Percentiles rank a stretch among this genome's conserved stretches.
Conservation (phyloP, 768 basidiomycete genomes). For the Tylopilus sp. region DNA sequence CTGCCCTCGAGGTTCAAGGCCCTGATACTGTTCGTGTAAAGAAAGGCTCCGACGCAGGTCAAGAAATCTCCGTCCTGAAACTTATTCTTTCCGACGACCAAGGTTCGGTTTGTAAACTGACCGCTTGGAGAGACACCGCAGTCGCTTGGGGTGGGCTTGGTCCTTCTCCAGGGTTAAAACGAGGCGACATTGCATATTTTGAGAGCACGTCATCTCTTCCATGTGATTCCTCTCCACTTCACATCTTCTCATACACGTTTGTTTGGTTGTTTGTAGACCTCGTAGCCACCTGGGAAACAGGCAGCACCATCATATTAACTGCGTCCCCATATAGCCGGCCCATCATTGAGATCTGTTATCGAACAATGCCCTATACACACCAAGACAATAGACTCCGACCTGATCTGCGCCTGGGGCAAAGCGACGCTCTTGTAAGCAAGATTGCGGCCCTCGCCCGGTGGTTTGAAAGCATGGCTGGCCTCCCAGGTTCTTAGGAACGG, state of each 20-base stretch:
- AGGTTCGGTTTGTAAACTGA: slow-evolving; percentile 64
- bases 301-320: slow-evolving; percentile 47
- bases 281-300: slow-evolving; percentile 42
- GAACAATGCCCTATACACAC: slow-evolving; percentile 64
- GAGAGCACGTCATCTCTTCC: slow-evolving; percentile 49
- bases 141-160: slow-evolving; percentile 61
- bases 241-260: slow-evolving; percentile 19
- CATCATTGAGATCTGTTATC: slow-evolving; percentile 66
- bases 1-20: slow-evolving; percentile 72
- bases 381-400: slow-evolving; percentile 63
- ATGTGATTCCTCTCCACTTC: slow-evolving; percentile 4
- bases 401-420: slow-evolving; percentile 66
- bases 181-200: slow-evolving; percentile 70
- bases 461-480: slow-evolving; percentile 73
- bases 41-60: slow-evolving; percentile 67
- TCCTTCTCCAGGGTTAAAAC: slow-evolving; percentile 44
- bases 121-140: slow-evolving; percentile 76
- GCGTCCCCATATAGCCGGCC: slow-evolving; percentile 70
- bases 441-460: slow-evolving; percentile 64
- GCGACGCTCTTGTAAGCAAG: slow-evolving; percentile 64
- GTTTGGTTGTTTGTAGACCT: slow-evolving; percentile 42
- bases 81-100: slow-evolving; percentile 73
- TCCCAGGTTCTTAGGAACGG: slow-evolving; percentile 28
- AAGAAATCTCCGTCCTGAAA: slow-evolving; percentile 63
- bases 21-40: slow-evolving; percentile 67